Evolutionary conservation across 2,329 filamentous ascomycete genomes (phyloP), one percentile per base, ranked within the genome.

Genomic region (Penicillium sp.): DNA sequence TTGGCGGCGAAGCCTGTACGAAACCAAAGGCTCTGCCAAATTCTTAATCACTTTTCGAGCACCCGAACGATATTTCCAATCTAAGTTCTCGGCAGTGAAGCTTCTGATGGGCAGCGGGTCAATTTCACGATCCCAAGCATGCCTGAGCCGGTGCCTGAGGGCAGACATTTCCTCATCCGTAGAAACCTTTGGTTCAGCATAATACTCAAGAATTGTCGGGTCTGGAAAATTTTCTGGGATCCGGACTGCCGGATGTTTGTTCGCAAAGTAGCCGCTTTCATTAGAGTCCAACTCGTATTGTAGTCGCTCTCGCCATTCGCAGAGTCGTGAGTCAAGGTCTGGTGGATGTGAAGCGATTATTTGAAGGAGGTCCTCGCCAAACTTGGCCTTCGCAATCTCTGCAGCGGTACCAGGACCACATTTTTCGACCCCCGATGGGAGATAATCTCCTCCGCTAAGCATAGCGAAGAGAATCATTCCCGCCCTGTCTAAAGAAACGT

Each of bases 381-480:
- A 98, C 0, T 93, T 93, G 55, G 92, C 95, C 70, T 87, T 87
- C 37, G 93, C 93, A 57, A 95, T 96, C 73, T 97, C 92, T 67
- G 91, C 95, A 0, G 95, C 94, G 11, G 93, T 82, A 72, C 94
- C 96, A 52, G 92, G 87, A 1, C 95, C 95, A 68, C 93, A 96
- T 4, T 91, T 90, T 0, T 91, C 88, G 16, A 99, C 89, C 0
- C 95, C 95, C 58, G 92, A 91, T 0, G 93, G 91, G 0, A 94
- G 82, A 69, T 99, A 99, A 76, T 99, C 95, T 6, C 95, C 95
- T 6, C 95, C 95, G 68, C 93, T 97, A 85, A 99, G 93, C 63
- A 99, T 80, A 0, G 95, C 95, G 22, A 98, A 90, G 13, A 99
- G 80, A 25, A 98, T 89, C 93, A 99, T 96, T 0, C 93, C 94